A percentile compares a stretch with the other conserved stretches of the same genome.
Conservation (phyloP, 2,329 filamentous ascomycete species). For the Cordyceps sp. region DNA sequence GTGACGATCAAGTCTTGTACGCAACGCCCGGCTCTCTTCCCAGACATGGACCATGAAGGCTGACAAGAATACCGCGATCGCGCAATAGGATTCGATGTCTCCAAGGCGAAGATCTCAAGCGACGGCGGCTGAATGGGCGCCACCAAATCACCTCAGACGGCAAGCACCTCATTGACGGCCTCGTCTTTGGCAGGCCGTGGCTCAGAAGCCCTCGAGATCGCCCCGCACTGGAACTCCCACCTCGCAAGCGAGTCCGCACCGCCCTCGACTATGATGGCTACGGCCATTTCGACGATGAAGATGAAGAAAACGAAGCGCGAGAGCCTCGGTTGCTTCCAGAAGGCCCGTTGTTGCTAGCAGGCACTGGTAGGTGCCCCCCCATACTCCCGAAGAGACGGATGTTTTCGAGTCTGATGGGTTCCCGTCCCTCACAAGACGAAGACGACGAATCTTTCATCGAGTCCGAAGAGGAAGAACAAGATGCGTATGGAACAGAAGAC, state of each 20-base stretch:
- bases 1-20: slow-evolving; percentile 72
- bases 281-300: slow-evolving; percentile 21
- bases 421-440: too few relatives aligned
- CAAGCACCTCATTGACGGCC: slow-evolving; percentile 67
- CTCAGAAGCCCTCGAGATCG: slow-evolving; percentile 42
- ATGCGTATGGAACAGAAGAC: slow-evolving; percentile 22
- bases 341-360: too few relatives aligned
- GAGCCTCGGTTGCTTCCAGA: slow-evolving; percentile 15
- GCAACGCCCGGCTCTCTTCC: too few relatives aligned
- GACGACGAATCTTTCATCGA: slow-evolving; percentile 2
- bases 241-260: slow-evolving; percentile 50
- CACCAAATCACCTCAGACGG: slow-evolving; percentile 68
- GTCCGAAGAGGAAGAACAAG: slow-evolving; percentile 7
- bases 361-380: too few relatives aligned
- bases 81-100: slow-evolving; percentile 56
- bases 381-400: too few relatives aligned
- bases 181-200: slow-evolving; percentile 65
- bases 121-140: slow-evolving; percentile 57
- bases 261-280: slow-evolving; percentile 19
- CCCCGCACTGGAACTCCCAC: slow-evolving; percentile 54
- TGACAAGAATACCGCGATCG: too few relatives aligned
- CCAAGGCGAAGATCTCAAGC: slow-evolving; percentile 54
- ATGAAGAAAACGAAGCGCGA: slow-evolving; percentile 14
- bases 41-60: too few relatives aligned
- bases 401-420: too few relatives aligned